A percentile compares a stretch with the other conserved stretches of the same genome.
Conservation (phyloP, 2,329 filamentous ascomycete species). For the Fusarium continuum region DNA sequence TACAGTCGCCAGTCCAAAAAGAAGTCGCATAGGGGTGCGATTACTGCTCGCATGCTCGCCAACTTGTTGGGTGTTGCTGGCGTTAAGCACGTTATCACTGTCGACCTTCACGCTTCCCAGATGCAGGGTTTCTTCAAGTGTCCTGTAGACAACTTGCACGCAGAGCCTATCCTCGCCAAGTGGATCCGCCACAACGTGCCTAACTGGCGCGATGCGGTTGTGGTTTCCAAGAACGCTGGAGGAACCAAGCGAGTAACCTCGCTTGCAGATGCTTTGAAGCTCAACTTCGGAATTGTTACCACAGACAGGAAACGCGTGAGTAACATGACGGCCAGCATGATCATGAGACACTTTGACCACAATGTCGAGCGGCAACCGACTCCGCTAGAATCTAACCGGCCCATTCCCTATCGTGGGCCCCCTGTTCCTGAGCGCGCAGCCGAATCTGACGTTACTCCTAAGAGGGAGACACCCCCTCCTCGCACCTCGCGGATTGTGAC, state of each 20-base stretch:
- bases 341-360: constrained; percentile 74
- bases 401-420: constrained; percentile 32
- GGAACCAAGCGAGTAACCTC: constrained; percentile 98
- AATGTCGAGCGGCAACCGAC: constrained; percentile 57
- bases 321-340: constrained; percentile 81
- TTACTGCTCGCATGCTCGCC: constrained; percentile 95
- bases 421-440: constrained; percentile 30
- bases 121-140: constrained; percentile 99
- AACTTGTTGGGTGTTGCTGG: constrained; percentile 94
- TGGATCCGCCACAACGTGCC: constrained; percentile 93
- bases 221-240: constrained; percentile 97
- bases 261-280: constrained; percentile 91
- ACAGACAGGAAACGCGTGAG: constrained; percentile 77
- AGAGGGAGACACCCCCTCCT: constrained; percentile 33
- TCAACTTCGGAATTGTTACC: constrained; percentile 97
- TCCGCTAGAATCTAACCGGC: constrained; percentile 48
- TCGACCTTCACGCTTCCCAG: constrained; percentile 96
- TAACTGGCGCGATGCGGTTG: constrained; percentile 89
- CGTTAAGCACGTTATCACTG: constrained; percentile 96
- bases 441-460: constrained; percentile 32
- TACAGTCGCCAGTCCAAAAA: constrained; percentile 99
- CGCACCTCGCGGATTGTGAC: constrained; percentile 49
- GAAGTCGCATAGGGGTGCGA: constrained; percentile 95
- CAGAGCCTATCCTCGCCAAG: constrained; percentile 91
- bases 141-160: constrained; percentile 96